A percentile compares a stretch with the other conserved stretches of the same genome.
Evolutionary conservation across 1,284 basidiomycete species (phyloP).

Genomic region (Trichosporon faecale): DNA sequence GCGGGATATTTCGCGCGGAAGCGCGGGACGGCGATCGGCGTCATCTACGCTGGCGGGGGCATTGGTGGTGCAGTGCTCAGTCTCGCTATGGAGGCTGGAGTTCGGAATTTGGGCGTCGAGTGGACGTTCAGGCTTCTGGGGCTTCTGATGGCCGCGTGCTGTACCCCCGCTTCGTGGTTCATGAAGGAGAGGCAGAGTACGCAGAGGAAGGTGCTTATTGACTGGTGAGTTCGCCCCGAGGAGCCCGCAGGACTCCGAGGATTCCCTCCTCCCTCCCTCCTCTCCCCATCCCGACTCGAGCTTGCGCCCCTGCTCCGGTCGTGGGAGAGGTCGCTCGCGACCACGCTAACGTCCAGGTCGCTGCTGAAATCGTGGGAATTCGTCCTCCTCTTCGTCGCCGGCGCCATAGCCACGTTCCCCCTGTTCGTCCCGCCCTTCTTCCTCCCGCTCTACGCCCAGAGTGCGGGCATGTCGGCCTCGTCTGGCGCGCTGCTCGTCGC

Average conservation of each 20-base stretch:
- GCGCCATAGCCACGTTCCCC: conserved; percentile 44
- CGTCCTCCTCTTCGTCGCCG: conserved; percentile 37
- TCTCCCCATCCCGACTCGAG: neutral
- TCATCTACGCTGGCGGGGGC: conserved; percentile 45
- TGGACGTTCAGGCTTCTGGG: conserved; percentile 25
- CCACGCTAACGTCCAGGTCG: conserved; percentile 23
- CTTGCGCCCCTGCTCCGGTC: no score
- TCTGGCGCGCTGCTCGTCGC: conserved; percentile 35
- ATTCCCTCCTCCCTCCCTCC: neutral
- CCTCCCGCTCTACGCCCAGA: conserved; percentile 45
- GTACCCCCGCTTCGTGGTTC: conserved; percentile 21
- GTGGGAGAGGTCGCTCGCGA: no score
- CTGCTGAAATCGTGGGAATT: conserved; percentile 41
- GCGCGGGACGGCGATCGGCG: conserved; percentile 42
- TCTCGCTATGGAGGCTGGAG: conserved; percentile 35
- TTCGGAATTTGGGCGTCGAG: conserved; percentile 33
- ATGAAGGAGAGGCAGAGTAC: conserved; percentile 13
- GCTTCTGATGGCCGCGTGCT: conserved; percentile 9
- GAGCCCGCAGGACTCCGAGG: no score
- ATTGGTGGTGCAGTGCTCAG: conserved; percentile 45
- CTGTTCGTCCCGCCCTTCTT: conserved; percentile 50
- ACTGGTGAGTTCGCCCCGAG: conserved; percentile 16
- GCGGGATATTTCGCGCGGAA: conserved; percentile 41
- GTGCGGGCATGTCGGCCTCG: conserved; percentile 32
- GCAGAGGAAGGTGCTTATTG: conserved; percentile 11